Evolutionary conservation across 2,329 filamentous ascomycete genomes (phyloP), one percentile per base, ranked within the genome.

Genomic region (Anthostomella pinea): DNA sequence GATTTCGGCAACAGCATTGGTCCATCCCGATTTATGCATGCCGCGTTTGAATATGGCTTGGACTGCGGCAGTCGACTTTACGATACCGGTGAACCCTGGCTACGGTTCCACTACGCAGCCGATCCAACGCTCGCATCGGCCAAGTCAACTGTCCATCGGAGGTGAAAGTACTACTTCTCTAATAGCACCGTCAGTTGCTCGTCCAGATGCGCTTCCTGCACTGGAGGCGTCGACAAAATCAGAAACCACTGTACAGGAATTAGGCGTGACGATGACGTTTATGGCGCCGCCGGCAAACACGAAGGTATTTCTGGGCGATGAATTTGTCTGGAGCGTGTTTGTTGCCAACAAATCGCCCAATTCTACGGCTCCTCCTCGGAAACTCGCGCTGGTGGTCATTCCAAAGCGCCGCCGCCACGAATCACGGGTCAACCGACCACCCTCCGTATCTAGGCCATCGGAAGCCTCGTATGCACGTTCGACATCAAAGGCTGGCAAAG

Each of bases 231-330:
- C 74, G 38, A 67, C 68, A 30, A 58, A 59, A 46, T 62, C 60
- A 22, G 73, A 77, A 32, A 60, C 68, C 30, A 52, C 66, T 33
- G 57, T 78, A 24, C 73, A 74, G 3, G 75, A 83, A 41, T 77
- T 86, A 33, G 85, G 84, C 40, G 76, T 91, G 39, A 87, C 82
- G 22, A 79, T 91, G 65, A 88, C 83, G 25, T 83, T 93, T 54
- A 77, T 75, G 5, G 80, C 76, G 0, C 83, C 84, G 10, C 38
- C 21, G 42, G 61, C 9, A 54, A 63, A 15, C 68, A 73, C 35
- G 69, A 52, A 52, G 33, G 58, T 87, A 16, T 70, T 68, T 39
- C 73, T 80, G 0, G 83, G 83, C 23, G 72, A 85, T 29, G 69
- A 80, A 32, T 89, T 93, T 58, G 67, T 69, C 25, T 87, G 87